phyloP scores from a whole-genome alignment of 805 yeast species.

The Metschnikowia reukaufii region DNA sequence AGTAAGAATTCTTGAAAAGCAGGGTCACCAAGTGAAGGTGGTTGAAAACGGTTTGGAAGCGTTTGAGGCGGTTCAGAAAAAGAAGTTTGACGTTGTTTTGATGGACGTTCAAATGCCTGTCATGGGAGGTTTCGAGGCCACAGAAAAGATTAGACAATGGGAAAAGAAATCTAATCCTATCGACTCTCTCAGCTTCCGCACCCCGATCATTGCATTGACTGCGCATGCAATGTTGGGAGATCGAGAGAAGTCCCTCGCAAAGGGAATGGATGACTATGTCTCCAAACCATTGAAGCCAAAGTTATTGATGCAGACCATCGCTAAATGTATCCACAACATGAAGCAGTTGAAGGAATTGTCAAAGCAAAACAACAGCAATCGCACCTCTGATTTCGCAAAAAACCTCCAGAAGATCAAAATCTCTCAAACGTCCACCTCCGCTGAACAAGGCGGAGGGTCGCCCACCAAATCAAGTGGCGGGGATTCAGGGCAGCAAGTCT shows the following conservation, averaged over 20 bases:
- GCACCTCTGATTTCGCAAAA: slow-evolving; percentile 47
- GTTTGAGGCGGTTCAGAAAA: slow-evolving; percentile 66
- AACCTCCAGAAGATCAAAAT: slow-evolving; percentile 39
- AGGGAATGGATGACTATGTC: slow-evolving; percentile 90
- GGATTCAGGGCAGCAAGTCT: slow-evolving; percentile 2
- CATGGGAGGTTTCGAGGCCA: slow-evolving; percentile 94
- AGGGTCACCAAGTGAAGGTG: slow-evolving; percentile 80
- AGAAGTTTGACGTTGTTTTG: slow-evolving; percentile 73
- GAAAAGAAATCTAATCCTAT: slow-evolving; percentile 75
- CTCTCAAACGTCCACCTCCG: slow-evolving; percentile 13
- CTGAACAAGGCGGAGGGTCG: slow-evolving; percentile 6
- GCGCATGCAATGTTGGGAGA: slow-evolving; percentile 96
- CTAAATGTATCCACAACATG: slow-evolving; percentile 74
- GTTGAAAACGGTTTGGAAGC: slow-evolving; percentile 88
- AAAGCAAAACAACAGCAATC: slow-evolving; percentile 44
- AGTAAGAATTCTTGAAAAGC: slow-evolving; percentile 78
- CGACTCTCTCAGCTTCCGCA: slow-evolving; percentile 66
- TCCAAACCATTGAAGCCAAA: slow-evolving; percentile 87
- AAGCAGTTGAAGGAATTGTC: slow-evolving; percentile 60
- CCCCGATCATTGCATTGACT: slow-evolving; percentile 86
- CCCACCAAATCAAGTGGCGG: slow-evolving; percentile 5
- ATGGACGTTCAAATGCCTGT: slow-evolving; percentile 97
- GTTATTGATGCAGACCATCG: slow-evolving; percentile 77
- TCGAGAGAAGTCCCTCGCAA: slow-evolving; percentile 79
- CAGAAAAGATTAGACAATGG: slow-evolving; percentile 84